Evolutionary conservation across 352 stramenopile genomes (phyloP), one percentile per base, ranked within the genome.

Genomic region (Phytophthora brassicae): DNA sequence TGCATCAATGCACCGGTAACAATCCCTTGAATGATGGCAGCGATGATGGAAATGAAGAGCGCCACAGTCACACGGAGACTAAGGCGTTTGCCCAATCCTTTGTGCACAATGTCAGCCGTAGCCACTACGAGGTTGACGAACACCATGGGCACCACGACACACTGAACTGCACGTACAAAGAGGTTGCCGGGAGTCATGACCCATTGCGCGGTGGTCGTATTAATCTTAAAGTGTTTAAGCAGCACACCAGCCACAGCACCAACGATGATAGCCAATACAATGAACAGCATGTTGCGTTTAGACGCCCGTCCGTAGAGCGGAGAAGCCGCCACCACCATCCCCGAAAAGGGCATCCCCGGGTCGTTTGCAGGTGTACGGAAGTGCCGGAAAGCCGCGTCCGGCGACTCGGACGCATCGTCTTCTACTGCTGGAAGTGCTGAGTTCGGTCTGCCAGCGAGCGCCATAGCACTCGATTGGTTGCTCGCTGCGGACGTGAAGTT

Each of bases 91-190:
- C 72, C 77, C 42, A 87, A 58, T 9, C 76, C 68, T 42, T 86
- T 70, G 55, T 82, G 66, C 36, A 78, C 73, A 26, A 92, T 74
- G 52, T 94, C 81, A 3, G 83, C 78, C 2, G 89, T 77, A 4
- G 76, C 76, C 12, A 90, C 79, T 16, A 78, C 82, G 36, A 94
- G 50, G 64, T 92, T 91, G 20, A 91, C 76, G 49, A 94, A 89
- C 51, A 92, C 81, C 50, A 92, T 79, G 19, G 83, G 83, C 54
- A 92, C 67, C 53, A 94, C 82, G 35, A 94, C 64, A 63, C 85
- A 94, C 69, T 89, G 70, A 23, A 92, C 76, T 2, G 81, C 83
- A 26, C 83, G 83, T 6, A 92, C 70, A 66, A 88, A 90, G 22
- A 94, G 70, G 43, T 89, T 78, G 0, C 85, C 85, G 0, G 85